Conservation (phyloP, 805 yeast genomes). For the Saturnispora silvae region DNA sequence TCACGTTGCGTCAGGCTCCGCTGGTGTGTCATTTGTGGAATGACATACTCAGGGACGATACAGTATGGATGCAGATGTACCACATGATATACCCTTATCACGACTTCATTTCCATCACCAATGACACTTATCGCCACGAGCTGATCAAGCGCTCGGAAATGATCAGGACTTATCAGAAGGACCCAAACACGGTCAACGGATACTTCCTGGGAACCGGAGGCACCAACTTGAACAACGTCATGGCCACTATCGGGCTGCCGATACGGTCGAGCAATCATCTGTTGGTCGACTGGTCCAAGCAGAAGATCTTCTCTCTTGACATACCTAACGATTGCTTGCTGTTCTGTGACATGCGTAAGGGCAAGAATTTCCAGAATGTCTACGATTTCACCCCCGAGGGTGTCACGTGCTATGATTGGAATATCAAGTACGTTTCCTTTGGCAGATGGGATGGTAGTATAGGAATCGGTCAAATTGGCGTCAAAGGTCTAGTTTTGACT, state of each 20-base stretch:
- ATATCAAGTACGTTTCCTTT: slow-evolving; percentile 18
- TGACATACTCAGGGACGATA: slow-evolving; percentile 31
- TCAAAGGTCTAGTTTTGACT: slow-evolving; percentile 12
- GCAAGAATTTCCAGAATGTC: slow-evolving; percentile 7
- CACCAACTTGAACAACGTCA: too few species aligned
- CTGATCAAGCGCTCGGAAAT: too few species aligned
- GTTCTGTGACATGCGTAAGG: slow-evolving; percentile 10
- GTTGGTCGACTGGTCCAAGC: background rate
- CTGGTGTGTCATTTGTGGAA: slow-evolving; percentile 42
- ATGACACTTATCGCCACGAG: too few species aligned
- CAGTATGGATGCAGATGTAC: slow-evolving; percentile 30
- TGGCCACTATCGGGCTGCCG: too few species aligned
- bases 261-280: background rate
- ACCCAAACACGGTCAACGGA: too few species aligned
- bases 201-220: too few species aligned
- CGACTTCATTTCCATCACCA: too few species aligned
- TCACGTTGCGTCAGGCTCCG: slow-evolving; percentile 30
- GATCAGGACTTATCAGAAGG: too few species aligned
- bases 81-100: slow-evolving; percentile 2
- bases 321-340: slow-evolving; percentile 1
- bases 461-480: slow-evolving; percentile 18
- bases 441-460: slow-evolving; percentile 29
- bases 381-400: slow-evolving; percentile 24
- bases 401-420: slow-evolving; percentile 21
- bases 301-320: background rate